Evolutionary conservation across 495 filamentous ascomycete genomes (phyloP).

Genomic region (Apodospora peruviana): DNA sequence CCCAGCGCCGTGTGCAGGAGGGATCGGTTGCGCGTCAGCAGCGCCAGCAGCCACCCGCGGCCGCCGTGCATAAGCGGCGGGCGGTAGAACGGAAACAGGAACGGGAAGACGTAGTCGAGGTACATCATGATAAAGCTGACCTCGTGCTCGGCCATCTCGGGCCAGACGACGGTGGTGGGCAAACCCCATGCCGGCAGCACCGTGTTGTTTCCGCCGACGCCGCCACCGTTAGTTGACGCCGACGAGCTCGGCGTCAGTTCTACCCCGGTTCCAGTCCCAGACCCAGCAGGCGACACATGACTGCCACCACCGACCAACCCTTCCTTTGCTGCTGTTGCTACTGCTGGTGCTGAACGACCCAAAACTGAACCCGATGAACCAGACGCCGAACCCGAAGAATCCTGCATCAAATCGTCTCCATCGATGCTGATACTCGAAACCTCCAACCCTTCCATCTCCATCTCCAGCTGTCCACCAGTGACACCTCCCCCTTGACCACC

Average conservation of each 20-base stretch:
- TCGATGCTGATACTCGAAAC: no score
- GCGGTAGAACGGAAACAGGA: constrained; percentile 51
- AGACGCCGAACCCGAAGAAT: neutral
- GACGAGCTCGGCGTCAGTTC: neutral
- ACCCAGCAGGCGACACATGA: no score
- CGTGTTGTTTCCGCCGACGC: neutral
- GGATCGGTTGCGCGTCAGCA: constrained; percentile 44
- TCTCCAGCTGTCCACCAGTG: neutral
- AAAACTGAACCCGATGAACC: no score
- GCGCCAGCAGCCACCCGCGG: constrained; percentile 46
- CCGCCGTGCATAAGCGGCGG: constrained; percentile 43
- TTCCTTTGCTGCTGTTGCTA: no score
- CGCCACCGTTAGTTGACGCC: no score
- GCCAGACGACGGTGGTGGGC: neutral
- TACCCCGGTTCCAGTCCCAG: neutral
- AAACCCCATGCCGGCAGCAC: neutral
- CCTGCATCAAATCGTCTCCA: neutral
- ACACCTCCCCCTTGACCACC: constrained; percentile 33
- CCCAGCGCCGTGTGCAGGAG: constrained; percentile 41
- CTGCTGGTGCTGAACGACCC: no score
- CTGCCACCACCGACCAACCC: neutral
- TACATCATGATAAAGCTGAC: constrained; percentile 40
- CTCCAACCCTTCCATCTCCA: no score
- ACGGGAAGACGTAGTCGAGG: constrained; percentile 47
- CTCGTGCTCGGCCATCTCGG: constrained; percentile 13